Evolutionary conservation across 139 green algal genomes (phyloP), one percentile per base, ranked within the genome.

Genomic region (Astrephomene gubernaculifera): DNA sequence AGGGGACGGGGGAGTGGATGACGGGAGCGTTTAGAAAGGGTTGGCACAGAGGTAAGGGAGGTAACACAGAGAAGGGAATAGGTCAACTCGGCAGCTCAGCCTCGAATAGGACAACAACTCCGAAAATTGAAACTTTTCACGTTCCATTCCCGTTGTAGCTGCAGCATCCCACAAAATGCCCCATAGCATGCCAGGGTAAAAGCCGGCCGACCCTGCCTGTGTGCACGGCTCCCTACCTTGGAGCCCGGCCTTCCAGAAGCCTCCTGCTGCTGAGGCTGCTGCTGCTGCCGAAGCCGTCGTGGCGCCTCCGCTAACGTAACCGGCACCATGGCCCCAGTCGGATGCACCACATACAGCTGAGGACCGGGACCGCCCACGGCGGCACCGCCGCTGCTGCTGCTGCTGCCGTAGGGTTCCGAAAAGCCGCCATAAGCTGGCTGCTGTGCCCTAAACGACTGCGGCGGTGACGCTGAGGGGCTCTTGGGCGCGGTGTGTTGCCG

Each of bases 321-420:
- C 7, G 43, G 63, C 44, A 57, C 44, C 31, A 67, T 8, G 9
- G 41, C 61, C 12, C 79, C 63, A 8, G 63, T 27, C 10, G 79
- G 79, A 27, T 71, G 36, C 8, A 67, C 63, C 63, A 85, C 27
- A 53, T 85, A 85, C 61, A 85, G 43, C 64, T 85, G 79, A 25
- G 75, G 75, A 0, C 27, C 74, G 6, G 29, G 25, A 43, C 72
- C 33, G 19, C 49, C 72, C 57, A 65, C 57, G n/a, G n/a, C n/a
- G n/a, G n/a, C n/a, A n/a, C n/a, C n/a, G n/a, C n/a, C n/a, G n/a
- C n/a, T n/a, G n/a, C n/a, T n/a, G n/a, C n/a, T n/a, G n/a, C n/a
- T n/a, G n/a, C n/a, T n/a, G n/a, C n/a, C n/a, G n/a, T n/a, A n/a
- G n/a, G n/a, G n/a, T n/a, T n/a, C n/a, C n/a, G n/a, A n/a, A n/a